These are phyloP conservation scores for Phaseolus lunatus DNA, from an alignment of 306 rosid species.

Conservation along the genomic window DNA sequence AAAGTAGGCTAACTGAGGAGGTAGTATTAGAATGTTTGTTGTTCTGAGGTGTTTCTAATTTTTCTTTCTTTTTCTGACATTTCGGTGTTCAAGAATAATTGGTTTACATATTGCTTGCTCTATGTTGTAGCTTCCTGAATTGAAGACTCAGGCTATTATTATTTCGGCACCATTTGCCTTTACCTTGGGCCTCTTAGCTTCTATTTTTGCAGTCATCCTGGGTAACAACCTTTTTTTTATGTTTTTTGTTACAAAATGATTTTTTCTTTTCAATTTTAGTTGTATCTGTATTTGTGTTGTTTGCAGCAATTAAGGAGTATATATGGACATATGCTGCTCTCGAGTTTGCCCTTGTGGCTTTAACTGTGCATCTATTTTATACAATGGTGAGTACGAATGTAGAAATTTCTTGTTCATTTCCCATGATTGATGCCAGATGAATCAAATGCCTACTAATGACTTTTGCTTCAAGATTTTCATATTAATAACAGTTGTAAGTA, in stretches of 20 bases:
- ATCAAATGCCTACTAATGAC: constrained; percentile 1
- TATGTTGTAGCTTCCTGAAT: constrained; percentile 69
- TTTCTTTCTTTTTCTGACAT: background rate
- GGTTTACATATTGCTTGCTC: constrained; percentile 9
- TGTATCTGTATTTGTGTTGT: constrained; percentile 26
- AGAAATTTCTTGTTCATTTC: constrained; percentile 19
- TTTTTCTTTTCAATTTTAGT: constrained; percentile 14
- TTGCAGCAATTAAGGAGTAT: constrained; percentile 91
- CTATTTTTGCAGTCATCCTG: constrained; percentile 78
- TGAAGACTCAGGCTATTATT: constrained; percentile 83
- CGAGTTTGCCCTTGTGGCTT: constrained; percentile 91
- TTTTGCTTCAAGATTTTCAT: background rate
- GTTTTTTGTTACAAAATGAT: background rate
- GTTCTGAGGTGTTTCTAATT: background rate
- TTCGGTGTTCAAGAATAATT: constrained; percentile 29
- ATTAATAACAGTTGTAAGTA: background rate
- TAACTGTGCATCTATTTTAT: constrained; percentile 77
- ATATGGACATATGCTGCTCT: constrained; percentile 98
- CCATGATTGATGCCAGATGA: constrained; percentile 22
- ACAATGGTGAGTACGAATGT: constrained; percentile 63
- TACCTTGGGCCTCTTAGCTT: constrained; percentile 80
- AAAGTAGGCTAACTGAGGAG: background rate
- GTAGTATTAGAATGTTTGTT: background rate
- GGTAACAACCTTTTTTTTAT: constrained; percentile 53
- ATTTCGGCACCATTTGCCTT: constrained; percentile 90